Evolutionary conservation across 1,284 basidiomycete genomes (phyloP), one percentile per base, ranked within the genome.

Genomic region (Mycena sp.): DNA sequence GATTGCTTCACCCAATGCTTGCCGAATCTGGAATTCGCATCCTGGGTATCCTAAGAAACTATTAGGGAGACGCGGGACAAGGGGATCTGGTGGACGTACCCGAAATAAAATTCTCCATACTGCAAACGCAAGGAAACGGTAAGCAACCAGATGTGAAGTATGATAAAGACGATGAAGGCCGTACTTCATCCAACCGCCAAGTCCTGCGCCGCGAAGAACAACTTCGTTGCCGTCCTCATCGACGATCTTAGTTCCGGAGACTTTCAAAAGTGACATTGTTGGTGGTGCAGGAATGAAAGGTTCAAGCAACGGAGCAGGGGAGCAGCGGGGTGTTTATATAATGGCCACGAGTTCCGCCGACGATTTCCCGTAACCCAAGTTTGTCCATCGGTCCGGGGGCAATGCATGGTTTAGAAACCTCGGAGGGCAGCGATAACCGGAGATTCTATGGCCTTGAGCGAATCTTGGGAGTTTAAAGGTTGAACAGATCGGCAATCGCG

Each of bases 21-120:
- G 85, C 44, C 91, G 86, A 55, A 92, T 87, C 73, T 89, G 86
- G 72, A 81, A 84, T 70, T 88, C 86, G 61, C 85, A 85, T 16
- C 86, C 87, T 52, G 87, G 85, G 68, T 83, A 87, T 11, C 86
- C 83, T 81, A 65, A 6, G 46, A 28, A 46, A 44, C 44, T n/a
- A 11, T 25, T 40, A 43, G 46, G 43, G 6, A 10, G 21, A 40
- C 2, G 21, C 26, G 29, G n/a, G 23, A 1, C 32, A 30, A 37
- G 14, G 21, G 14, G 23, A 44, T 21, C 30, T 23, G 40, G 17
- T 26, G 54, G 61, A 12, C 55, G n/a, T n/a, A 81, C 81, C 85
- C 58, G 82, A 80, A 48, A 87, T 87, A 74, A 87, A 87, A 74
- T 87, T 88, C 74, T 88, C 86, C 86, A 87, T 87, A 69, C 68